Evolutionary conservation across 768 basidiomycete species (phyloP).

Genomic region (Tricholomella constricta): DNA sequence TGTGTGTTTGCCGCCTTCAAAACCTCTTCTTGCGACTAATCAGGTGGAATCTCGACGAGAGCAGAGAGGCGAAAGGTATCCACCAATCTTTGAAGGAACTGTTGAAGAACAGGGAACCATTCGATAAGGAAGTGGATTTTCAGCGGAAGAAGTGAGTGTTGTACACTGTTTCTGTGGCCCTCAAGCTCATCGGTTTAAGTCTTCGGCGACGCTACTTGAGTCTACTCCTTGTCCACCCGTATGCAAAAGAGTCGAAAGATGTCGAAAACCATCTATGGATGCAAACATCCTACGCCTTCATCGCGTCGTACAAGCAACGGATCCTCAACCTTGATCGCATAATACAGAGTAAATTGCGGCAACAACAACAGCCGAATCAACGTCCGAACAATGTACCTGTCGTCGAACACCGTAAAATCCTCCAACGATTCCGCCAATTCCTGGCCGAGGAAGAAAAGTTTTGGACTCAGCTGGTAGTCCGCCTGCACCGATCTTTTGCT

Average conservation of each 20-base stretch:
- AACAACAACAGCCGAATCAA: conserved; percentile 41
- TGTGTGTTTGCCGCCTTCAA: conserved; percentile 27
- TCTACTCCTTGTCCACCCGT: conserved; percentile 68
- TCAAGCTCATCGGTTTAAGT: conserved; percentile 37
- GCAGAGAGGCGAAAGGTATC: conserved; percentile 77
- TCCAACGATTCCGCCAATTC: conserved; percentile 89
- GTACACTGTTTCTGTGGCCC: conserved; percentile 9
- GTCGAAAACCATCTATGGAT: conserved; percentile 88
- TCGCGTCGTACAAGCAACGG: conserved; percentile 77
- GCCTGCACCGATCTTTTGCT: conserved; percentile 71
- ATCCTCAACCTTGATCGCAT: conserved; percentile 67
- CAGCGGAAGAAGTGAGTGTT: conserved; percentile 78
- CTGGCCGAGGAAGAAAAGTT: conserved; percentile 90
- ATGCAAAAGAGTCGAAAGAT: conserved; percentile 73
- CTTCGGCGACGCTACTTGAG: conserved; percentile 71
- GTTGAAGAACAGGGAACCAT: conserved; percentile 74
- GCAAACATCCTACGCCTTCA: conserved; percentile 87
- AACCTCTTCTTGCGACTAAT: conserved; percentile 12
- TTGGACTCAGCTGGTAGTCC: conserved; percentile 79
- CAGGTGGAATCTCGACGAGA: conserved; percentile 11
- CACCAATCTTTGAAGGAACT: conserved; percentile 75
- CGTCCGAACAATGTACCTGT: conserved; percentile 39
- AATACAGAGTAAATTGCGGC: conserved; percentile 41
- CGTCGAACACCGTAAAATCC: conserved; percentile 83
- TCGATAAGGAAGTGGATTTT: conserved; percentile 85